A percentile compares a stretch with the other conserved stretches of the same genome.
These are phyloP conservation scores for Penicillium sumatraense DNA, from an alignment of 2,329 filamentous ascomycete species.

Conservation along the genomic window DNA sequence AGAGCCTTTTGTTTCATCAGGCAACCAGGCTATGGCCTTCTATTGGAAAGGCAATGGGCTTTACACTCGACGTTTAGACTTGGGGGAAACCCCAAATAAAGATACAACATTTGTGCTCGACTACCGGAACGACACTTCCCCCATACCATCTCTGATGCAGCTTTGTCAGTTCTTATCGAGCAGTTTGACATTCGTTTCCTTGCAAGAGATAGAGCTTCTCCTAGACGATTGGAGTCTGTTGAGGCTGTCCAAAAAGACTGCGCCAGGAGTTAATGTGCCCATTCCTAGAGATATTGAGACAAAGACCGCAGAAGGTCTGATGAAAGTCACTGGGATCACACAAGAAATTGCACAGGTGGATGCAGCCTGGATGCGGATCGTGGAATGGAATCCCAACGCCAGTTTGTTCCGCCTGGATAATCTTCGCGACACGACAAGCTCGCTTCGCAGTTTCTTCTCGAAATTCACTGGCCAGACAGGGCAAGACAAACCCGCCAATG, in stretches of 20 bases:
- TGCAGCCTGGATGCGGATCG: slow-evolving; percentile 82
- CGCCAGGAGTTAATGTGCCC: slow-evolving; percentile 71
- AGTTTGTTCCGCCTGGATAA: slow-evolving; percentile 43
- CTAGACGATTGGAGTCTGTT: slow-evolving; percentile 86
- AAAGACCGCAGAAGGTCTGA: slow-evolving; percentile 81
- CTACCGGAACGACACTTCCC: slow-evolving; percentile 86
- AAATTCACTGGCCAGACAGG: slow-evolving; percentile 67
- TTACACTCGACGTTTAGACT: slow-evolving; percentile 82
- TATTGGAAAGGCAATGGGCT: slow-evolving; percentile 99
- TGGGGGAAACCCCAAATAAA: slow-evolving; percentile 67
- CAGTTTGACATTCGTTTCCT: slow-evolving; percentile 91
- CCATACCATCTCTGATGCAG: slow-evolving; percentile 82
- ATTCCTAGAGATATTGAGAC: slow-evolving; percentile 81
- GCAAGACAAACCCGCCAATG: slow-evolving; percentile 40
- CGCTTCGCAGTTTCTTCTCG: slow-evolving; percentile 79
- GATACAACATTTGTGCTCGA: slow-evolving; percentile 94
- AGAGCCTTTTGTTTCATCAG: slow-evolving; percentile 94
- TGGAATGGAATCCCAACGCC: slow-evolving; percentile 76
- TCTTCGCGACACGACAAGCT: slow-evolving; percentile 56
- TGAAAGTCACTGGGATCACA: slow-evolving; percentile 81
- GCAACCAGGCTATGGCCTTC: slow-evolving; percentile 92
- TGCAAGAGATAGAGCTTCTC: slow-evolving; percentile 86
- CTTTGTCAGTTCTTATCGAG: slow-evolving; percentile 92
- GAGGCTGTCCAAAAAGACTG: slow-evolving; percentile 80
- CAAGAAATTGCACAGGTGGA: slow-evolving; percentile 91